Conservation (phyloP, 257 asterid species). For the Gentiana straminea region DNA sequence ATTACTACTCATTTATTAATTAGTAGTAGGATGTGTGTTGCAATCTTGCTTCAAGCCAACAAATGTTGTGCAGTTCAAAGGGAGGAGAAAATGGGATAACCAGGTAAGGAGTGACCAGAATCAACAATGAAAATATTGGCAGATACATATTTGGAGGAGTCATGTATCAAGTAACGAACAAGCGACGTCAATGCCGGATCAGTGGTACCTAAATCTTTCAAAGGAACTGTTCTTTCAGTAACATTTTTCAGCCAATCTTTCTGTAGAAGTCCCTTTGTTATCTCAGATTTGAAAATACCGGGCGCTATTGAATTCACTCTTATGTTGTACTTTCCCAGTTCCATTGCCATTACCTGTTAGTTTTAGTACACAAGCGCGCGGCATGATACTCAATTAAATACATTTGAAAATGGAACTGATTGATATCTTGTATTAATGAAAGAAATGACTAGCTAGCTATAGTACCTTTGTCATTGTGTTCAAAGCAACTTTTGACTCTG, state of each 20-base stretch:
- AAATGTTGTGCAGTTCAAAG: constrained; percentile 15
- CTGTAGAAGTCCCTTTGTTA: constrained; percentile 42
- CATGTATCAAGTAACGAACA: constrained; percentile 51
- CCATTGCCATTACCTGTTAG: constrained; percentile 66
- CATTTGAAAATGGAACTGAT: too few species aligned
- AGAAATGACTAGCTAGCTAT: not conserved
- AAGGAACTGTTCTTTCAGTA: constrained; percentile 37
- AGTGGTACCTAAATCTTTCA: constrained; percentile 35
- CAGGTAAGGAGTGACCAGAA: constrained; percentile 52
- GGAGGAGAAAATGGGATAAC: constrained; percentile 57
- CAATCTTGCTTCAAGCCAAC: too few species aligned
- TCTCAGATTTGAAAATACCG: constrained; percentile 63
- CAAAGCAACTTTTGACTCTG: constrained; percentile 16
- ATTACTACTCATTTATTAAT: too few species aligned
- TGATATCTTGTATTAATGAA: too few species aligned
- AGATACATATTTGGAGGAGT: constrained; percentile 46
- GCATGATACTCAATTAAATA: too few species aligned
- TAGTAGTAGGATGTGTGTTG: too few species aligned
- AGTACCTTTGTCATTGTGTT: constrained; percentile 21
- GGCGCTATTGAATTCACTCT: constrained; percentile 72
- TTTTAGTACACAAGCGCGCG: too few species aligned
- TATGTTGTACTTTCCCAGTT: constrained; percentile 47
- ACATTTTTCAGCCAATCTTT: constrained; percentile 50
- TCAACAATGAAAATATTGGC: constrained; percentile 56
- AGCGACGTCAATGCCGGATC: constrained; percentile 66